Evolutionary conservation across 805 yeast genomes (phyloP).

Genomic region (Zygosaccharomyces rouxii): DNA sequence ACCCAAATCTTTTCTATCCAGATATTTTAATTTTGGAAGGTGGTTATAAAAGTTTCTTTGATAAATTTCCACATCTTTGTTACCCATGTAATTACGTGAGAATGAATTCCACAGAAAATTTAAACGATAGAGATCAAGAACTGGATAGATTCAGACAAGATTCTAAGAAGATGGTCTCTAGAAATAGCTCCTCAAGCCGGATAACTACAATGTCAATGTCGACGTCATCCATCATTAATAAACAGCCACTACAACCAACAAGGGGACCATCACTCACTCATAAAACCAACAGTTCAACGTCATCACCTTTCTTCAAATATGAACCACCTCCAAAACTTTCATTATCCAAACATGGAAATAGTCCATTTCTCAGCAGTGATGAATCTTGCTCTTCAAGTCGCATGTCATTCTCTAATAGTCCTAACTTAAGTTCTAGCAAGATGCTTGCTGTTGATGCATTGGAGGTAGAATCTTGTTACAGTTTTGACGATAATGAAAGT

Average conservation of each 20-base stretch:
- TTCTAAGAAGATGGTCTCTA: conserved; percentile 34
- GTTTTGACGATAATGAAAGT: conserved; percentile 20
- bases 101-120: conserved; percentile 53
- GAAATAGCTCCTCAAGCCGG: conserved; percentile 34
- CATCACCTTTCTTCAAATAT: conserved; percentile 14
- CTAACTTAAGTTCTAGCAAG: conserved; percentile 20
- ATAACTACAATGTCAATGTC: conserved; percentile 20
- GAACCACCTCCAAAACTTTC: conserved; percentile 32
- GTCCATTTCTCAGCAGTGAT: conserved; percentile 14
- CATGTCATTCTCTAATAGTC: conserved; percentile 17
- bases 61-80: conserved; percentile 54
- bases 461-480: conserved; percentile 19
- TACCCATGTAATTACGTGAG: conserved; percentile 76
- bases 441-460: conserved; percentile 20
- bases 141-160: conserved; percentile 48
- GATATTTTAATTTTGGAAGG: conserved; percentile 87
- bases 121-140: conserved; percentile 45
- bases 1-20: conserved; percentile 82
- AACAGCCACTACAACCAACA: conserved; percentile 2
- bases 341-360: conserved; percentile 12
- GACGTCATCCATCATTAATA: conserved; percentile 11
- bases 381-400: conserved; percentile 13
- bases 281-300: conserved; percentile 4
- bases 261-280: conserved; percentile 4
- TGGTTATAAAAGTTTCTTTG: conserved; percentile 80